Base-by-base conservation (phyloP, 1,284 basidiomycete species). In the Marasmius oreades region DNA sequence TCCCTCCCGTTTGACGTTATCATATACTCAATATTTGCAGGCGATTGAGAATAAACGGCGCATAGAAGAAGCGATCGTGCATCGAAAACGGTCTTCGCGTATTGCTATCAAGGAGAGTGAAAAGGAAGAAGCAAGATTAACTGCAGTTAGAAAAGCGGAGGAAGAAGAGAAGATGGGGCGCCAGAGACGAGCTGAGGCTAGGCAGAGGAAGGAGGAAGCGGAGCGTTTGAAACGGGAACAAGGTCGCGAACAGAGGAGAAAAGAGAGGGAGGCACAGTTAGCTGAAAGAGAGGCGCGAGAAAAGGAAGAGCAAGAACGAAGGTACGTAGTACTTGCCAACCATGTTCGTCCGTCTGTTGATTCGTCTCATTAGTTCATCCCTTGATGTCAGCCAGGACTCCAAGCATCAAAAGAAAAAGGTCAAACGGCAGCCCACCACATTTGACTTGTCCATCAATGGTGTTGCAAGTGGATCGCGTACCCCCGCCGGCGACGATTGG, bases 41-140 rank as follows among this genome's bases (percentile, higher is more conserved):
- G 87, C 85, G 67, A 71, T 77, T 34, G 83, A 88, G 63, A 80
- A 75, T 52, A 80, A 85, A 65, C 75, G 78, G 51, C 78, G 78
- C 50, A 59, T 86, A 47, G 87, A 89, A 61, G 81, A 89, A 55
- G 86, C 89, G 3, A 72, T 92, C 12, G 80, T 84, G 23, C 85
- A 86, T 59, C 83, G 92, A 56, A 95, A 95, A 69, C 84, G 92
- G 26, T 93, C 92, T 1, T 90, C 89, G 44, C 88, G 93, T 34
- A 83, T 95, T 57, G 90, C 92, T 5, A 70, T 84, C 36, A 87
- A 82, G 62, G 89, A 92, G 65, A 79, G 70, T 51, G 86, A 87
- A 67, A 84, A 81, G 62, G 86, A 90, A 65, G 86, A 90, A 64
- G 85, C 85, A 11, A 74, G 79, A 42, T 62, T 77, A 11, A 75